Evolutionary conservation across 1,284 basidiomycete genomes (phyloP).

Genomic region (Boletus mariae): DNA sequence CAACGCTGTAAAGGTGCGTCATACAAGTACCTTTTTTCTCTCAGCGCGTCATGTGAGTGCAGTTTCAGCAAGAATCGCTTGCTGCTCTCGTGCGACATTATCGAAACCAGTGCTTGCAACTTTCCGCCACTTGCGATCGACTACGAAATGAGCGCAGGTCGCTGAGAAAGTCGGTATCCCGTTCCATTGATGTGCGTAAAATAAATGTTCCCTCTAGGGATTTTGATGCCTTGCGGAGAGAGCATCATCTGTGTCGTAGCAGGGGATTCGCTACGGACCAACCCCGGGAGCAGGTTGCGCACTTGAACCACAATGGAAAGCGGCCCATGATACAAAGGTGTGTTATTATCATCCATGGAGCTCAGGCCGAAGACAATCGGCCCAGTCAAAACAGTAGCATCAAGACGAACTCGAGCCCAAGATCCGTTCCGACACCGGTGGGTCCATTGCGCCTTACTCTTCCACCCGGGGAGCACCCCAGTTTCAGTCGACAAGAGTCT

Average conservation of each 20-base stretch:
- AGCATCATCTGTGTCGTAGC: constrained; percentile 47
- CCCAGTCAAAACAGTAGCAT: constrained; percentile 27
- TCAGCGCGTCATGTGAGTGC: constrained; percentile 1
- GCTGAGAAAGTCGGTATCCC: constrained; percentile 50
- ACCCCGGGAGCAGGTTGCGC: constrained; percentile 34
- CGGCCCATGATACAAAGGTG: constrained; percentile 54
- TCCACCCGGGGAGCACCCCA: constrained; percentile 50
- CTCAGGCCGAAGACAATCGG: constrained; percentile 14
- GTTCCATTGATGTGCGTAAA: not conserved
- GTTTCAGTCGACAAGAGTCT: constrained; percentile 36
- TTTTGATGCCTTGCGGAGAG: constrained; percentile 47
- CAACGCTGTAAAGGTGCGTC: constrained; percentile 59
- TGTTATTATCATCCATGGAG: constrained; percentile 19
- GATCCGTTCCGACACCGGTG: constrained; percentile 45
- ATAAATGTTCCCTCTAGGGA: constrained; percentile 36
- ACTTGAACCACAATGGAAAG: constrained; percentile 57
- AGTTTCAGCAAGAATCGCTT: constrained; percentile 80
- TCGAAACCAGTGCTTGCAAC: constrained; percentile 40
- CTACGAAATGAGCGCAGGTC: constrained; percentile 41
- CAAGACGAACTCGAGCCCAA: constrained; percentile 54
- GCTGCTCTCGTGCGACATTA: constrained; percentile 62
- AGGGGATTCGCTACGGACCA: constrained; percentile 19
- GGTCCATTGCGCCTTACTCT: constrained; percentile 59
- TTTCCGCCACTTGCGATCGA: constrained; percentile 33
- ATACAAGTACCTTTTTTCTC: not conserved